Conservation (phyloP, 257 asterid species). For the Ehretia macrophylla region DNA sequence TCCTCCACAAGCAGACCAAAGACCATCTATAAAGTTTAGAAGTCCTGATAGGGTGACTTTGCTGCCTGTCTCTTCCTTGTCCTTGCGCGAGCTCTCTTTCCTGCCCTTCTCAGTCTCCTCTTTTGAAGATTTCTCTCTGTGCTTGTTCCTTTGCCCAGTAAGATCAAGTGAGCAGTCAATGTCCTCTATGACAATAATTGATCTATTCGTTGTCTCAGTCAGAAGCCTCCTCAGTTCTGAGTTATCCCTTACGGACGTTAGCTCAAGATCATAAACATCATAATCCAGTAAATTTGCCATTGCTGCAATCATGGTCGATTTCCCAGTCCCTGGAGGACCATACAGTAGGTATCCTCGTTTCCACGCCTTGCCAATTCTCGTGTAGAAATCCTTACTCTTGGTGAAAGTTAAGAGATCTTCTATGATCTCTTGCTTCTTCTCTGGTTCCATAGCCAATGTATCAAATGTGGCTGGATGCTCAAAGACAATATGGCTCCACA, state of each 20-base stretch:
- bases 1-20: constrained; percentile 22
- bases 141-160: constrained; percentile 16
- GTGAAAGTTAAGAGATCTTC: constrained; percentile 19
- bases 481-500: constrained; percentile 25
- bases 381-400: constrained; percentile 17
- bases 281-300: constrained; percentile 26
- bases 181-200: constrained; percentile 14
- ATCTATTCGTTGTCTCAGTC: constrained; percentile 8
- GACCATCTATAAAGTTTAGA: constrained; percentile 19
- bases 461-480: constrained; percentile 27
- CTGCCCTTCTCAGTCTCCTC: too few species aligned
- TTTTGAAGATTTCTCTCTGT: neutral
- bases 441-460: constrained; percentile 17
- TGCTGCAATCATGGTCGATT: constrained; percentile 30
- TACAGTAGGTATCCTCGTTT: constrained; percentile 16
- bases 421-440: constrained; percentile 17
- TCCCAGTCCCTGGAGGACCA: constrained; percentile 24
- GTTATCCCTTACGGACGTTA: constrained; percentile 23
- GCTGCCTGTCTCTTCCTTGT: constrained; percentile 6
- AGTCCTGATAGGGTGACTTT: constrained; percentile 19
- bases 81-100: too few species aligned
- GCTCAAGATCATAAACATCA: constrained; percentile 25
- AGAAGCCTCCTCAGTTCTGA: constrained; percentile 20
- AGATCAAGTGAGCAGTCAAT: constrained; percentile 18
- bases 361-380: constrained; percentile 17